Evolutionary conservation across 371 early-diverging fungal species (phyloP).

Genomic region (Actinomortierella wolfii): DNA sequence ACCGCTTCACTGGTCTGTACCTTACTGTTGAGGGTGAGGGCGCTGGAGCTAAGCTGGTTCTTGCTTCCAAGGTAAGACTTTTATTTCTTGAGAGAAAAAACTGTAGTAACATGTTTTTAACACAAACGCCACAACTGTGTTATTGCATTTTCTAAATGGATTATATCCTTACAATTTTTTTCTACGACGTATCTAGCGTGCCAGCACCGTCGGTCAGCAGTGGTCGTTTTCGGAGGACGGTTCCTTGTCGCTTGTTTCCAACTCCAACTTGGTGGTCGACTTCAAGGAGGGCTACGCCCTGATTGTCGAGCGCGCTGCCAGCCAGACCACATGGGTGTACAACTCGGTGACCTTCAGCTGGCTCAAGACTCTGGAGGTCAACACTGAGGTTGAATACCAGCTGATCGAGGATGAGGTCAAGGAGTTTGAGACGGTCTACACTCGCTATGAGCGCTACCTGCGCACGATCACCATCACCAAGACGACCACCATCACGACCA

Average conservation of each 20-base stretch:
- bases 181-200: too few species aligned
- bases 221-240: constrained; percentile 42
- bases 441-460: constrained; percentile 37
- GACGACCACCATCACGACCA: constrained; percentile 19
- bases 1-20: constrained; percentile 37
- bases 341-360: constrained; percentile 21
- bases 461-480: constrained; percentile 26
- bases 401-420: constrained; percentile 25
- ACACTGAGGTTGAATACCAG: constrained; percentile 11
- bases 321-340: constrained; percentile 31
- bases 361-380: constrained; percentile 20
- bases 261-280: constrained; percentile 31
- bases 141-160: too few species aligned
- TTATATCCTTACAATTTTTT: too few species aligned
- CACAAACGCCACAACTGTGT: too few species aligned
- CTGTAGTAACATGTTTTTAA: too few species aligned
- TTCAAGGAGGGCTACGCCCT: constrained; percentile 33
- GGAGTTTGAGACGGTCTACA: constrained; percentile 41
- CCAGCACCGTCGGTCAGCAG: constrained; percentile 28
- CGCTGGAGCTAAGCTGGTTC: too few species aligned
- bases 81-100: too few species aligned
- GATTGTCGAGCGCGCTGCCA: constrained; percentile 33
- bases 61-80: too few species aligned
- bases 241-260: constrained; percentile 23
- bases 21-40: constrained; percentile 18